Base-by-base conservation (phyloP, 768 basidiomycete species). In the Amanita molliuscula region DNA sequence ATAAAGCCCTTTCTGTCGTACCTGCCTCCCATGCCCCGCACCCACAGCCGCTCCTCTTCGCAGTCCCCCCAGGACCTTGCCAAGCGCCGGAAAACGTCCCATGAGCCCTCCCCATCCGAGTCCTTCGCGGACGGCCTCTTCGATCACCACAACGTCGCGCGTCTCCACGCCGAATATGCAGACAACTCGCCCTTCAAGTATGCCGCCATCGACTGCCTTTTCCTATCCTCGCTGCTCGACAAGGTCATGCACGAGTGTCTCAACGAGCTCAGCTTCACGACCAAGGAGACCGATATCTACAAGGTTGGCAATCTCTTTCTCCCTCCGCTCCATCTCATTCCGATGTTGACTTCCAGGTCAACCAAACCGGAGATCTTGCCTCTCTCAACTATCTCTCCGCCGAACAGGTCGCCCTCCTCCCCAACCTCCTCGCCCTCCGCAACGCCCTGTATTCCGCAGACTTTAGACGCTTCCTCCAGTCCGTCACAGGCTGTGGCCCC, bases 261-360 rank as follows among this genome's bases (percentile, higher is more conserved):
- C 49, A 67, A 70, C 45, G 79, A 91, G 59, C 76, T 94, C 53
- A 82, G 74, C 63, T 92, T 94, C 62, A 77, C 85, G 3, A 84
- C 92, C 70, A 98, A 96, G 69, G 89, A 97, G 73, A 98, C 95
- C 2, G 95, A 98, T 61, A 98, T 98, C 56, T 98, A 97, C 79
- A 92, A 89, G 82, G 89, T 87, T 69, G 45, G 44, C 49, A 26
- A 26, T 41, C 41, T 50, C 43, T 44, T 38, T 45, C 44, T 25
- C 35, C 26, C 15, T 40, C 35, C 51, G 48, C 21, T n/a, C 38
- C 43, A 53, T 50, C 52, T 50, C 2, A 35, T 33, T 33, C 35
- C 21, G 41, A 37, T 51, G 41, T 52, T 35, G 35, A 50, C 34
- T 28, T 35, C 37, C 57, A 97, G 94, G 86, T 98, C 59, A 85